phyloP scores from a whole-genome alignment of 495 filamentous ascomycete species.

The Talaromyces trachyspermus region DNA sequence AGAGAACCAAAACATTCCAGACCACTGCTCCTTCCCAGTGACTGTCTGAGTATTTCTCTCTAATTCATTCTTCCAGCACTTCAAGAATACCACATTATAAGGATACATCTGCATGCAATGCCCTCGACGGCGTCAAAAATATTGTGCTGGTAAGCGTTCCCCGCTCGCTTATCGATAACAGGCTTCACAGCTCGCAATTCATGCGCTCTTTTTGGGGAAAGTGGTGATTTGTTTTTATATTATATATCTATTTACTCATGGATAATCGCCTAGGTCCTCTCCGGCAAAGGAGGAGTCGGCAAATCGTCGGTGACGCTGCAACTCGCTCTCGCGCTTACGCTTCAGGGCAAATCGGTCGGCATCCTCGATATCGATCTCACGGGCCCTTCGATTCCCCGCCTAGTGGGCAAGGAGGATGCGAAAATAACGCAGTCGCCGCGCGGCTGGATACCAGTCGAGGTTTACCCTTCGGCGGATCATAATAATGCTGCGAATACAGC shows the following conservation, averaged over 20 bases:
- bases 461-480: conserved; percentile 49
- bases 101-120: conserved; percentile 18
- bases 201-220: too few species aligned
- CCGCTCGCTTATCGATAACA: conserved; percentile 39
- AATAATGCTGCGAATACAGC: conserved; percentile 11
- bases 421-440: conserved; percentile 85
- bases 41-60: too few species aligned
- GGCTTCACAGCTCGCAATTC: too few species aligned
- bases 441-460: conserved; percentile 83
- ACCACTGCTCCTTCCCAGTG: neutral
- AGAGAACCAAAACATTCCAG: neutral
- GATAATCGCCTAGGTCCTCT: conserved; percentile 53
- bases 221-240: too few species aligned
- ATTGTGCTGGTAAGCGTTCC: conserved; percentile 40
- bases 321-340: conserved; percentile 81
- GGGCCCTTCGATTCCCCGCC: conserved; percentile 89
- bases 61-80: too few species aligned
- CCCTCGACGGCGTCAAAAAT: conserved; percentile 46
- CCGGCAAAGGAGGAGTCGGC: conserved; percentile 94
- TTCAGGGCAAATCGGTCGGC: conserved; percentile 77
- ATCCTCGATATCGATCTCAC: conserved; percentile 96
- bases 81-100: too few species aligned
- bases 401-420: conserved; percentile 79
- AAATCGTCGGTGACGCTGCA: conserved; percentile 97
- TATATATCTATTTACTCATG: conserved; percentile 5